Evolutionary conservation across 2,329 filamentous ascomycete species (phyloP).

Genomic region (Aspergillus vadensis): DNA sequence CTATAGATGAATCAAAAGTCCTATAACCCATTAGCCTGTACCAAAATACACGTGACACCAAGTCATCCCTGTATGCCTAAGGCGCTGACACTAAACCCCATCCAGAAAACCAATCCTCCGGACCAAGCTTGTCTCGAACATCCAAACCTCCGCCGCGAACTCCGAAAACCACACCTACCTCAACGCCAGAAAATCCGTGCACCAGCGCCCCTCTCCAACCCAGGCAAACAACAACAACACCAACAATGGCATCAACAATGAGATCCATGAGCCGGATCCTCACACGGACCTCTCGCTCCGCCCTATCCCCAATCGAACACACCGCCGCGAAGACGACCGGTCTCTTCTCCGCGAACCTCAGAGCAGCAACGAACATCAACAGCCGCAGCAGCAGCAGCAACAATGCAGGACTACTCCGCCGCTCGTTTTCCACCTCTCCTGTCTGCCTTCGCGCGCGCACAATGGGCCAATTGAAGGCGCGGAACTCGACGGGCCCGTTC

Average conservation of each 20-base stretch:
- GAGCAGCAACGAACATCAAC: not conserved
- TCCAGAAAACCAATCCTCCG: slow-evolving; percentile 6
- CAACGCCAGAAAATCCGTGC: slow-evolving; percentile 9
- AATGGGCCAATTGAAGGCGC: slow-evolving; percentile 44
- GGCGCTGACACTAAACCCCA: slow-evolving; percentile 22
- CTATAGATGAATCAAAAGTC: not conserved
- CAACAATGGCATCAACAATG: slow-evolving; percentile 32
- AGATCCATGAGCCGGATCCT: slow-evolving; percentile 22
- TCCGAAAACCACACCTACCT: not conserved
- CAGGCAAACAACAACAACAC: not conserved
- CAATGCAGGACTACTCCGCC: slow-evolving; percentile 1
- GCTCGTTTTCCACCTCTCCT: slow-evolving; percentile 34
- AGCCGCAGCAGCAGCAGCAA: not conserved
- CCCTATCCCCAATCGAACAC: slow-evolving; percentile 13
- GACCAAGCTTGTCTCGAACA: slow-evolving; percentile 17
- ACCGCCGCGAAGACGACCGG: slow-evolving; percentile 1
- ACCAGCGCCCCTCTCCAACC: slow-evolving; percentile 2
- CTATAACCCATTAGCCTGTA: not conserved
- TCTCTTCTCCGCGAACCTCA: not conserved
- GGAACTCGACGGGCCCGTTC: slow-evolving; percentile 64
- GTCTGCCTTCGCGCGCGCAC: slow-evolving; percentile 33
- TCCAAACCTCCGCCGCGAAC: slow-evolving; percentile 9
- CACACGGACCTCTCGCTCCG: slow-evolving; percentile 16
- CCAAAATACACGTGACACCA: slow-evolving; percentile 12
- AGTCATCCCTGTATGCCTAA: slow-evolving; percentile 1